Evolutionary conservation across 2,329 filamentous ascomycete species (phyloP).

Genomic region (Fusarium chaquense): DNA sequence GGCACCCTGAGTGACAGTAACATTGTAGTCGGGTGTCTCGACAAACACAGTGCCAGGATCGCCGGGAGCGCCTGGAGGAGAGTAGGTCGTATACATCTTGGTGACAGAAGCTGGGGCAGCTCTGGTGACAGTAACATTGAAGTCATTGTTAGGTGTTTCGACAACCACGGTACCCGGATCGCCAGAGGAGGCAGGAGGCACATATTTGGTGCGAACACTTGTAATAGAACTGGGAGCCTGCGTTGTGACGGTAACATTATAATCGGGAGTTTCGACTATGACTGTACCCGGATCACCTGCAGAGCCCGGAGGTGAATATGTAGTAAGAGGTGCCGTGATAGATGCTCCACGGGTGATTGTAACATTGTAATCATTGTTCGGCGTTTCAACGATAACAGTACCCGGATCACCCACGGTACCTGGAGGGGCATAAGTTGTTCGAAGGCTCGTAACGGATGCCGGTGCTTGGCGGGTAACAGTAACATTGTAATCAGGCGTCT

Average conservation of each 20-base stretch:
- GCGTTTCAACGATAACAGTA: constrained; percentile 26
- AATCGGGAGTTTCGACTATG: constrained; percentile 29
- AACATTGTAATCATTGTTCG: constrained; percentile 25
- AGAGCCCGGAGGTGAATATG: constrained; percentile 12
- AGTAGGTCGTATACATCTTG: constrained; percentile 16
- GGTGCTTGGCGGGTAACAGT: constrained; percentile 26
- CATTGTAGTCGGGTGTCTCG: constrained; percentile 26
- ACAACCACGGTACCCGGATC: constrained; percentile 32
- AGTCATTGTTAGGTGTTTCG: constrained; percentile 24
- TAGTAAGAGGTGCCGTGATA: constrained; percentile 16
- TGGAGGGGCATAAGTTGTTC: constrained; percentile 23
- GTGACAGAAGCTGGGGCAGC: constrained; percentile 19
- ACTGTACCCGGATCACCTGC: constrained; percentile 30
- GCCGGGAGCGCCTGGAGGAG: constrained; percentile 18
- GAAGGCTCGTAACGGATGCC: constrained; percentile 19
- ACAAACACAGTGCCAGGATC: constrained; percentile 31
- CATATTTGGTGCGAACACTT: constrained; percentile 12
- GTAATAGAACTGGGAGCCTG: constrained; percentile 16
- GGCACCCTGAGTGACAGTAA: constrained; percentile 18
- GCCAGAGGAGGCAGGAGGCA: constrained; percentile 18
- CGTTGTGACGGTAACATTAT: constrained; percentile 30
- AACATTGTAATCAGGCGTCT: constrained; percentile 36
- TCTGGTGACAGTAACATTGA: constrained; percentile 29
- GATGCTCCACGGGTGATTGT: constrained; percentile 25
- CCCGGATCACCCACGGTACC: constrained; percentile 27